Base-by-base conservation (phyloP, 139 green algal genomes). In the Volvox reticuliferus region DNA sequence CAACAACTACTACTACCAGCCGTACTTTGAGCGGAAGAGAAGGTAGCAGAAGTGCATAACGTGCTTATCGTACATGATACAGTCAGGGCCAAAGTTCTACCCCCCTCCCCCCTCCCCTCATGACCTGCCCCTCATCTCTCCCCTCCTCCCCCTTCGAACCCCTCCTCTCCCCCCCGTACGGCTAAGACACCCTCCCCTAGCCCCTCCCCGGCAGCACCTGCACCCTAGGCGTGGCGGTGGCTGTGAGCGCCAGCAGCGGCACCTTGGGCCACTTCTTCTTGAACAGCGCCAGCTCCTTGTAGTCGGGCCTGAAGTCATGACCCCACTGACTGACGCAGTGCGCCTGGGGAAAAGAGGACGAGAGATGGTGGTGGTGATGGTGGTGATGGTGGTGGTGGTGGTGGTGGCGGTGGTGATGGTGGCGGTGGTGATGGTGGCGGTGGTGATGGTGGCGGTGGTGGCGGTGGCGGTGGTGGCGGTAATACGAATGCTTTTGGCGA, bases 281-380 rank as follows among this genome's bases (percentile, higher is more conserved):
- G 93, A 98, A 98, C 79, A 97, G 90, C 12, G 67, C 61, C 12
- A 99, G 94, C 12, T 92, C 90, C 88, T 97, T 97, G 95, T 98
- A 99, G 92, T 97, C 96, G 18, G 92, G 92, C 90, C 92, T 88
- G 93, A 98, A 98, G 93, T 98, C 97, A 79, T 99, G 97, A 0
- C 98, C 98, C 98, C 98, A 99, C 68, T 98, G 83, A 24, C 88
- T 94, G 3, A 98, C 94, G 79, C 96, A 98, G 86, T 98, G 95
- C 71, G 95, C 91, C 78, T 80, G 76, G 0, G 12, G n/a, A 22
- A 0, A 30, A 19, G 33, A 73, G 79, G 50, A 24, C 14, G 33
- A n/a, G 28, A 19, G 76, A 26, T 19, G 44, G 9, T 55, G 44
- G 44, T 55, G 9, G 9, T 9, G 9, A 55, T 55, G 44, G 9